phyloP scores from a whole-genome alignment of 75 land plant species.

The Cunninghamia lanceolata region DNA sequence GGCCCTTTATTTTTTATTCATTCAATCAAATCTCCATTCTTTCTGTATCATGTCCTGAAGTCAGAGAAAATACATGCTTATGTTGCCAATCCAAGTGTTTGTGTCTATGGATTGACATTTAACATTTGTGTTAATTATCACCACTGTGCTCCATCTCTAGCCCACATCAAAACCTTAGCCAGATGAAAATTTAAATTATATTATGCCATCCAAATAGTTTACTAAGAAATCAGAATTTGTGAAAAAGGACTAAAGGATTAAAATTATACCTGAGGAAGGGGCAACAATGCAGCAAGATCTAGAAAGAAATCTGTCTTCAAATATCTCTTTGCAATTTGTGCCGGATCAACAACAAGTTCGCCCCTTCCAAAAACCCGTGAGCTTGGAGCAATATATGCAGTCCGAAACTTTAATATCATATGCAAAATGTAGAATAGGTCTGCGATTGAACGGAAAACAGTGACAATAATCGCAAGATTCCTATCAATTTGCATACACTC shows the following conservation, averaged over 20 bases:
- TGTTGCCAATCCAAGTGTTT: not conserved
- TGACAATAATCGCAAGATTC: constrained; percentile 30
- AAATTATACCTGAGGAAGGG: constrained; percentile 66
- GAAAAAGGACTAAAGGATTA: not conserved
- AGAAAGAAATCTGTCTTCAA: constrained; percentile 51
- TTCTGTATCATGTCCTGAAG: not conserved
- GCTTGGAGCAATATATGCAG: constrained; percentile 72
- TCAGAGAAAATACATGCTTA: not conserved
- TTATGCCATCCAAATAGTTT: not conserved
- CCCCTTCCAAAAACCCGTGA: constrained; percentile 80
- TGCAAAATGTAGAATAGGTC: constrained; percentile 62
- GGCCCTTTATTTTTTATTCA: not conserved
- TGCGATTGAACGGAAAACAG: constrained; percentile 48
- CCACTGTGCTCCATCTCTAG: not conserved
- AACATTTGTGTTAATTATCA: not conserved
- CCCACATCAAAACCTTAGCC: not conserved
- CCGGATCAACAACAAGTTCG: constrained; percentile 72
- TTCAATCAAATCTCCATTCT: not conserved
- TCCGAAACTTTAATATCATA: constrained; percentile 71
- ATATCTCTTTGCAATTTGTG: constrained; percentile 54
- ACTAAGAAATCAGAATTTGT: not conserved
- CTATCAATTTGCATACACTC: constrained; percentile 40
- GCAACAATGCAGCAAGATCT: constrained; percentile 65
- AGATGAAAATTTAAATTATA: not conserved
- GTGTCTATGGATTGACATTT: not conserved